Evolutionary conservation across 352 stramenopile species (phyloP), one percentile per base, ranked within the genome.

Genomic region (Aphanomyces astaci): DNA sequence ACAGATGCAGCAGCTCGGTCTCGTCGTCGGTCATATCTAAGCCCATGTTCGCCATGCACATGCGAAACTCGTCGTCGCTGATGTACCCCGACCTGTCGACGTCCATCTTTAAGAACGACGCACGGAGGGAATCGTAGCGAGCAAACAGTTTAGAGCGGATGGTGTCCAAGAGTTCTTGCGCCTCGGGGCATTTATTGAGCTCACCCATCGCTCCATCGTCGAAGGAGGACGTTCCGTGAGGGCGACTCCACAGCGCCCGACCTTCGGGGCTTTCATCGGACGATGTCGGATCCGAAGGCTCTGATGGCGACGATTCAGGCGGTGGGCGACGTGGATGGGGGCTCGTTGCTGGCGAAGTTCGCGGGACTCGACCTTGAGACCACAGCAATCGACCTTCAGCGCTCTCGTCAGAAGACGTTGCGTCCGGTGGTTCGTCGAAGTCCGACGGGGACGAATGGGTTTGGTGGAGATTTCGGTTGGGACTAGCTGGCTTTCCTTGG

Each of bases 81-180:
- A 68, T 45, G 33, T 62, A 68, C 19, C 62, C 62, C 22, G 62
- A 68, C 1, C 43, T 25, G 36, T 68, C 62, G 19, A 68, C 22
- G 51, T 68, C 62, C 11, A 68, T 48, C 32, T 68, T 68, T 4
- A 68, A 30, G 33, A 68, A 68, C 27, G 30, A 49, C 3, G 62
- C 48, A 33, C 43, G 62, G 2, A 68, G 51, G 3, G 25, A 56
- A 28, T 59, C 62, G 51, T 59, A 62, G 43, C 62, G 62, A 11
- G 56, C 62, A 45, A 68, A 68, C 11, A 68, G 27, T 31, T 68
- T 68, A 31, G 43, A 39, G 7, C 62, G 62, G 33, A 68, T 68
- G 5, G 56, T 11, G 36, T 59, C 46, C 11, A 68, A 1, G 11
- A 68, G 48, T 11, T 15, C 25, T 10, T n/a, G 13, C 9, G 46